Evolutionary conservation across 1,284 basidiomycete species (phyloP).

Genomic region (Porogramme epimiltina): DNA sequence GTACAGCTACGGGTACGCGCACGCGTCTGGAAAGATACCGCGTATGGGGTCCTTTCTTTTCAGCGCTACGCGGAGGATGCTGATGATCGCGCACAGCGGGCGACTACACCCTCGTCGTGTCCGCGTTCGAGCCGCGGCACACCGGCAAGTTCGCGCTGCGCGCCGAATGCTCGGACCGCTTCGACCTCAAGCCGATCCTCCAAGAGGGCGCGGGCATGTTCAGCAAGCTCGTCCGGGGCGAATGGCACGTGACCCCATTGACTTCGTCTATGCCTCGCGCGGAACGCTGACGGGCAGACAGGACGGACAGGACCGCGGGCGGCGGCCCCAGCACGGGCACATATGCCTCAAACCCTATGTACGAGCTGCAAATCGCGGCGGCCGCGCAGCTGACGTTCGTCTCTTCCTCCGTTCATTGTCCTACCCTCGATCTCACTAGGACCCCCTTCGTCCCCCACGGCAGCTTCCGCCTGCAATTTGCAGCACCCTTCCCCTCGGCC

Average conservation of each 20-base stretch:
- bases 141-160: slow-evolving; percentile 65
- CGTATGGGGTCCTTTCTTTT: slow-evolving; percentile 43
- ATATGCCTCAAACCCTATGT: slow-evolving; percentile 72
- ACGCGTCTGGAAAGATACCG: slow-evolving; percentile 51
- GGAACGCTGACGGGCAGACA: slow-evolving; percentile 25
- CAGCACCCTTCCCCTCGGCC: slow-evolving; percentile 42
- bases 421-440: background rate
- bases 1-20: slow-evolving; percentile 81
- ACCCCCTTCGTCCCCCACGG: background rate
- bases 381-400: slow-evolving; percentile 64
- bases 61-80: background rate
- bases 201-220: slow-evolving; percentile 95
- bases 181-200: slow-evolving; percentile 77
- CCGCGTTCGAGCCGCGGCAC: slow-evolving; percentile 78
- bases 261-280: background rate
- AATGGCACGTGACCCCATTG: slow-evolving; percentile 56
- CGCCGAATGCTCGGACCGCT: slow-evolving; percentile 62
- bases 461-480: slow-evolving; percentile 70
- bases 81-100: slow-evolving; percentile 65
- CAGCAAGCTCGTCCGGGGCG: slow-evolving; percentile 60
- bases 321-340: slow-evolving; percentile 67
- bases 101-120: slow-evolving; percentile 81
- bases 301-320: slow-evolving; percentile 56
- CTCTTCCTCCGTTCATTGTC: background rate
- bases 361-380: slow-evolving; percentile 58